Percentiles rank a stretch among this genome's conserved stretches.
phyloP scores from a whole-genome alignment of 1,284 basidiomycete species.

The Melampsora americana region DNA sequence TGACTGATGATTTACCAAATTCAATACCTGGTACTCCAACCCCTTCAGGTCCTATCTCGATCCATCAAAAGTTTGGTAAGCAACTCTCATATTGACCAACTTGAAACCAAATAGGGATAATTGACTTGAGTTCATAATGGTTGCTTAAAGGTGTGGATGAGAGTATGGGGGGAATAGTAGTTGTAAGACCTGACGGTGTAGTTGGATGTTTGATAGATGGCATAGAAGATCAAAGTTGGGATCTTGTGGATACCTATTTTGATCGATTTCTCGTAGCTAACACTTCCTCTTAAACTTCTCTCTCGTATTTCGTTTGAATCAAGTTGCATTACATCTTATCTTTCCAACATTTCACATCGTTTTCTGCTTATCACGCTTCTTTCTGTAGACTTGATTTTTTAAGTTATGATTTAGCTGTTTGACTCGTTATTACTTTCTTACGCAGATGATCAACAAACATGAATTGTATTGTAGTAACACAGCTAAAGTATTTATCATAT shows the following conservation, averaged over 20 bases:
- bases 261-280: neutral
- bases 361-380: too few species aligned
- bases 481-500: too few species aligned
- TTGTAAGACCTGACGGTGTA: conserved; percentile 52
- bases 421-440: too few species aligned
- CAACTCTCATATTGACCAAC: conserved; percentile 49
- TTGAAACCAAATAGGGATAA: conserved; percentile 27
- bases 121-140: conserved; percentile 46
- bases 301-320: too few species aligned
- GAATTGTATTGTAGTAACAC: too few species aligned
- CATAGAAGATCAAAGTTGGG: neutral
- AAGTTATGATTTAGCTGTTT: too few species aligned
- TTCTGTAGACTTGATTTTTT: too few species aligned
- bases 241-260: neutral
- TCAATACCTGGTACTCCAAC: neutral
- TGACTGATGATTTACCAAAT: conserved; percentile 28
- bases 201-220: conserved; percentile 46
- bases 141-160: conserved; percentile 47
- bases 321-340: too few species aligned
- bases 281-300: neutral
- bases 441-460: too few species aligned
- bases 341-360: too few species aligned
- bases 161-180: conserved; percentile 49
- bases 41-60: neutral
- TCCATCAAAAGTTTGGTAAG: conserved; percentile 43